Base-by-base conservation (phyloP, 257 asterid genomes). In the Penstemon eatonii region DNA sequence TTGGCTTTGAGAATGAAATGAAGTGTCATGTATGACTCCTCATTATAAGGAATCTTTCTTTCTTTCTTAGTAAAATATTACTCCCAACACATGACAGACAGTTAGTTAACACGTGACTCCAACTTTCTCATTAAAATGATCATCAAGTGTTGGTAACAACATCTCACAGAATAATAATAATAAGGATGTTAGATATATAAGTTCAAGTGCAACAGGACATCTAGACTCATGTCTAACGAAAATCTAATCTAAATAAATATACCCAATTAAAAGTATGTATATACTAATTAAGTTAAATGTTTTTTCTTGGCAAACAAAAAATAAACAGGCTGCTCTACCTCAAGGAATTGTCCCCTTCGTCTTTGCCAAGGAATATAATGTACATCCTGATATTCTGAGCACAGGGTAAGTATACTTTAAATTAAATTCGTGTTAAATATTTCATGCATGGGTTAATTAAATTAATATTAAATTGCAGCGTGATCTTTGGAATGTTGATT, bases 321-420 rank as follows among this genome's bases (percentile, higher is more conserved):
- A 45, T 4, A 57, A 64, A 68, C 81, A 81, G 89, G 86, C 89
- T 42, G 81, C 89, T 76, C 80, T 84, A 60, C 89, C 89, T 13
- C 89, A 84, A 75, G 89, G 89, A 66, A 84, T 84, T 53, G 89
- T 84, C 57, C 89, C 89, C 15, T 84, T 84, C 76, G 89, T 84
- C 44, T 84, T 84, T 61, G 89, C 89, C 55, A 84, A 84, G 86
- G 89, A 84, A 74, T 84, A 84, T 54, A 84, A 81, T 43, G 82
- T 84, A 53, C 82, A 78, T 60, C 86, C 89, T 8, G 81, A 78
- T 73, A 81, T 84, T 71, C 89, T 84, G 60, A 84, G 89, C 84
- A 84, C 89, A 2, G 86, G 73, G 89, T 84, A 58, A 81, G 72
- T 25, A 42, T 52, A 54, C 40, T 36, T 7, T 1, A 45, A 8